A percentile compares a stretch with the other conserved stretches of the same genome.
Evolutionary conservation across 352 stramenopile species (phyloP).

Genomic region (Globisporangium recalcitrans): DNA sequence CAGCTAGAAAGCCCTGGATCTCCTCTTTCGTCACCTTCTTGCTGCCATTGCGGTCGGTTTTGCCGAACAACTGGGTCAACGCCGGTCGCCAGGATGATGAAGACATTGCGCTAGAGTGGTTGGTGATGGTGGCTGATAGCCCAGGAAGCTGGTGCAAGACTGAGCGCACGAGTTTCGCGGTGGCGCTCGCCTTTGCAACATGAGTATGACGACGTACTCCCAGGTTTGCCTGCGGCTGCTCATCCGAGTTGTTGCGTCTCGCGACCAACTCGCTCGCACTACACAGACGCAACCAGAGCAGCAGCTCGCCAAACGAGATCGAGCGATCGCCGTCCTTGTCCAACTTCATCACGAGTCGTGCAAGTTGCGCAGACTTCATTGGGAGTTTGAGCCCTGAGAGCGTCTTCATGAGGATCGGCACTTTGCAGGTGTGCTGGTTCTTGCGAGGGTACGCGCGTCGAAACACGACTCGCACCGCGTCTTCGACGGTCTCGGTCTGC

Average conservation of each 20-base stretch:
- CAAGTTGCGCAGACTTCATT: conserved; percentile 40
- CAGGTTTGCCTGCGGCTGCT: not conserved
- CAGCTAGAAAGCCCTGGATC: conserved; percentile 36
- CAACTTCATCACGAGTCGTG: conserved; percentile 43
- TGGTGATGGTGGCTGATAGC: not conserved
- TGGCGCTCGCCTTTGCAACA: conserved; percentile 4
- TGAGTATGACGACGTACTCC: not conserved
- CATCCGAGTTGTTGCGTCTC: not conserved
- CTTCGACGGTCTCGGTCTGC: conserved; percentile 35
- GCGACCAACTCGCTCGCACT: not conserved
- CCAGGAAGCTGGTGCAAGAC: conserved; percentile 19
- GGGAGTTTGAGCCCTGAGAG: conserved; percentile 38
- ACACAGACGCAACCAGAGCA: conserved; percentile 51
- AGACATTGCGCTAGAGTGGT: not conserved
- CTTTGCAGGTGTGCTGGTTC: conserved; percentile 19
- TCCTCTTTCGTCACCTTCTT: conserved; percentile 52
- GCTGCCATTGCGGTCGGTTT: conserved; percentile 46
- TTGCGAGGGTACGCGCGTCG: conserved; percentile 31
- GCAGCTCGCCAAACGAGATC: conserved; percentile 67
- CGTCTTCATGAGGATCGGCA: conserved; percentile 30
- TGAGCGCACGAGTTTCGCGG: conserved; percentile 17
- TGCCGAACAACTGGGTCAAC: conserved; percentile 35
- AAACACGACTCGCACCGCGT: conserved; percentile 56
- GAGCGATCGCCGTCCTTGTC: conserved; percentile 46
- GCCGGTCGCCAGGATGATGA: not conserved